These are phyloP conservation scores for Sclerotinia trifoliorum DNA, from an alignment of 2,329 filamentous ascomycete species.

Conservation along the genomic window DNA sequence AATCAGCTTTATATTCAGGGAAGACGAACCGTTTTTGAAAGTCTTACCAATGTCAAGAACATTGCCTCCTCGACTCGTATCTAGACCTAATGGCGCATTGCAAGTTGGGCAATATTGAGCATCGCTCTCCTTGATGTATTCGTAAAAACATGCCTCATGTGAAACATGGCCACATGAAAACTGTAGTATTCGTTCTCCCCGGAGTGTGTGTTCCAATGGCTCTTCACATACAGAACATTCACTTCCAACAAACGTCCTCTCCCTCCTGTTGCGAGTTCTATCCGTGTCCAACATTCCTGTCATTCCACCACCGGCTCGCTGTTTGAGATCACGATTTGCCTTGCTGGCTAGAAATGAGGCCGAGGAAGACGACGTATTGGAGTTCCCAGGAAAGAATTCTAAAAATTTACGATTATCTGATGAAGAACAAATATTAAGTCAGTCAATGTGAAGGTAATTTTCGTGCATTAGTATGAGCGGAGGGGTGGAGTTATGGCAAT, in stretches of 20 bases:
- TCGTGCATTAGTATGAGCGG: conserved; percentile 23
- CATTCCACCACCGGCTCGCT: conserved; percentile 45
- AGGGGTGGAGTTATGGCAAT: conserved; percentile 28
- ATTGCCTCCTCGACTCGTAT: conserved; percentile 89
- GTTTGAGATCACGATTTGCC: conserved; percentile 32
- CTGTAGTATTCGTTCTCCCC: conserved; percentile 90
- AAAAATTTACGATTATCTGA: conserved; percentile 23
- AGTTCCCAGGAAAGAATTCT: conserved; percentile 23
- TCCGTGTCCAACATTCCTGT: conserved; percentile 71
- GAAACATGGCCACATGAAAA: conserved; percentile 97
- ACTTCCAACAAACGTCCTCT: conserved; percentile 91
- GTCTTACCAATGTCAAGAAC: conserved; percentile 79
- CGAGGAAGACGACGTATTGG: conserved; percentile 22
- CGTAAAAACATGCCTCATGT: conserved; percentile 98
- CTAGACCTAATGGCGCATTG: conserved; percentile 84
- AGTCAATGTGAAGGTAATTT: conserved; percentile 23
- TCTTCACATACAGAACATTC: conserved; percentile 97
- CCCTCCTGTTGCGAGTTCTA: conserved; percentile 74
- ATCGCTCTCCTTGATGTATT: conserved; percentile 93
- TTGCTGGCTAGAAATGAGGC: conserved; percentile 25
- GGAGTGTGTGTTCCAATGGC: conserved; percentile 89
- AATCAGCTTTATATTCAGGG: conserved; percentile 32
- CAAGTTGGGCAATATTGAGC: conserved; percentile 93
- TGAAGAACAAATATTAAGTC: conserved; percentile 22
- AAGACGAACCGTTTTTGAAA: conserved; percentile 39